Evolutionary conservation across 2,329 filamentous ascomycete species (phyloP).

Genomic region (Zymoseptoria ardabiliae): DNA sequence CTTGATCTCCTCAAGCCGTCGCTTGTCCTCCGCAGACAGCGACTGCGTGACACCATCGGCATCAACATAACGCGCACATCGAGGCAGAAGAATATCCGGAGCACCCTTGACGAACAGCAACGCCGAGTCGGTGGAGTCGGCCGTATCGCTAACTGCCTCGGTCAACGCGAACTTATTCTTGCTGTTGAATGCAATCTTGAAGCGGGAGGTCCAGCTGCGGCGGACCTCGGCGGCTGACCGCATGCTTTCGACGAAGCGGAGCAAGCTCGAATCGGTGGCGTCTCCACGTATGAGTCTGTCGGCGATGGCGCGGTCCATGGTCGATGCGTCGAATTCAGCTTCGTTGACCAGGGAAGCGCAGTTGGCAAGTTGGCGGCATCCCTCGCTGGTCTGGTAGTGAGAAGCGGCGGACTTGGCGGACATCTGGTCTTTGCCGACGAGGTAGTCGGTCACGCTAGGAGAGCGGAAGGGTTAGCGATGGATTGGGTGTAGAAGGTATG

Average conservation of each 20-base stretch:
- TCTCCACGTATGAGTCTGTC: constrained; percentile 64
- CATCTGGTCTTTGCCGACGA: constrained; percentile 49
- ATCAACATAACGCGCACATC: constrained; percentile 53
- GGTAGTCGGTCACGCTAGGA: constrained; percentile 55
- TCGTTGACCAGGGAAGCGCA: constrained; percentile 65
- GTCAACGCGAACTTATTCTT: constrained; percentile 75
- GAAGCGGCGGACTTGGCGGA: constrained; percentile 44
- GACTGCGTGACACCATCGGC: constrained; percentile 47
- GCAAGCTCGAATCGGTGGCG: constrained; percentile 67
- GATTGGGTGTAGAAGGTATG: too few species aligned
- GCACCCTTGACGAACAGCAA: constrained; percentile 72
- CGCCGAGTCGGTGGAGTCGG: constrained; percentile 17
- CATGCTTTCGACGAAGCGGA: constrained; percentile 63
- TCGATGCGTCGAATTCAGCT: constrained; percentile 64
- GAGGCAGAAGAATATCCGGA: constrained; percentile 62
- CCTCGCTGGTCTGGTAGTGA: constrained; percentile 26
- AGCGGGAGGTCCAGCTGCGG: constrained; percentile 57
- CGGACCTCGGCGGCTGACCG: constrained; percentile 54
- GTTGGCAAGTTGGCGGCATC: constrained; percentile 53
- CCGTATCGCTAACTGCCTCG: constrained; percentile 42
- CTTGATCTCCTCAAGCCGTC: constrained; percentile 53
- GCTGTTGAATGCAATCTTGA: constrained; percentile 68
- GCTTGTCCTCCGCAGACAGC: constrained; percentile 47
- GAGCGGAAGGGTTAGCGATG: background rate
- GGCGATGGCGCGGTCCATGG: constrained; percentile 50